phyloP scores from a whole-genome alignment of 257 asterid species.

The Nicotiana noctiflora region DNA sequence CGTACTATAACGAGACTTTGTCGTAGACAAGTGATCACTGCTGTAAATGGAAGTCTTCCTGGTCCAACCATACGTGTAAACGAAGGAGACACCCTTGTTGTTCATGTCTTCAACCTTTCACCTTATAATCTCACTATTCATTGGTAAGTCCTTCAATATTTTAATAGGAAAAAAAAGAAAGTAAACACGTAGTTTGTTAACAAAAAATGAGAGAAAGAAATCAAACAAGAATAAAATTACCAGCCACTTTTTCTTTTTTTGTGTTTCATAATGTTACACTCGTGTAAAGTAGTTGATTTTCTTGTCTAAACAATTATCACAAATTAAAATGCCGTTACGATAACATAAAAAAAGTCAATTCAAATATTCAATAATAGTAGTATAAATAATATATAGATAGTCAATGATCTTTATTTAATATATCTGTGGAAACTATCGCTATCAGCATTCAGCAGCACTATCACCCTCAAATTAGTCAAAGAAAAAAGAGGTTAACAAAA shows the following conservation, averaged over 20 bases:
- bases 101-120: conserved; percentile 14
- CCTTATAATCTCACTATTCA: conserved; percentile 18
- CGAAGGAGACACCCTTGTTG: conserved; percentile 14
- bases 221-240: not conserved
- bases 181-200: not conserved
- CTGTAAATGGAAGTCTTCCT: conserved; percentile 18
- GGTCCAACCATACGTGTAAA: conserved; percentile 13
- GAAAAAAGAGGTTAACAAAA: not conserved
- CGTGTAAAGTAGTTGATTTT: not conserved
- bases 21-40: conserved; percentile 14
- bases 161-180: not conserved
- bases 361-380: not conserved
- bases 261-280: not conserved
- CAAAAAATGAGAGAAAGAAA: not conserved
- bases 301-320: not conserved
- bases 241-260: not conserved
- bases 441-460: not conserved
- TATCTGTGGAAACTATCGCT: not conserved
- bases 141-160: conserved; percentile 11
- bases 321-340: no score
- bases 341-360: not conserved
- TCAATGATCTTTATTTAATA: not conserved
- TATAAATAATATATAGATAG: not conserved
- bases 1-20: conserved; percentile 11
- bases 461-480: not conserved